Base-by-base conservation (phyloP, 768 basidiomycete genomes). In the Multifurca ochricompacta region DNA sequence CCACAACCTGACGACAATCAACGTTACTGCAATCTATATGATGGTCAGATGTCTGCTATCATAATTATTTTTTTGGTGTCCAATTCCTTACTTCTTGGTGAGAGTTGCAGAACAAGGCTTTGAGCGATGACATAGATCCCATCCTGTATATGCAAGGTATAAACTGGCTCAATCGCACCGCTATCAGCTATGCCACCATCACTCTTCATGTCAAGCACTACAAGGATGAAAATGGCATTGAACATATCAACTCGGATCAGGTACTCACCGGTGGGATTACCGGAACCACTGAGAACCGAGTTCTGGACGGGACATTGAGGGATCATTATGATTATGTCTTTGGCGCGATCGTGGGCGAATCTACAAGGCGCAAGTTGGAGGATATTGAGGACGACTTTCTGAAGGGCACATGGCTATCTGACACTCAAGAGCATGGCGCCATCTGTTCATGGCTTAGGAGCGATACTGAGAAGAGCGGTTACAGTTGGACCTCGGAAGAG, bases 141-240 rank as follows among this genome's bases (percentile, higher is more conserved):
- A 82, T 91, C 55, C 77, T 90, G 37, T 64, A 65, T 30, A 71
- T 83, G 5, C 88, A 90, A 66, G 87, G 87, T 40, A 76, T 89
- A 32, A 66, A 80, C 27, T 91, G 87, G 87, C 51, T 82, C 47
- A 85, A 73, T 61, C 79, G 86, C 60, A 82, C 75, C 54, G 66
- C 76, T 19, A 88, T 90, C 63, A 53, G 65, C 18, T 40, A 71
- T 19, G 83, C 75, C 27, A 79, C 77, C 18, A 63, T 90, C 39
- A 83, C 80, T 25, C 76, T 88, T 35, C 47, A 46, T 45, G 66
- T 87, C 64, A 85, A 79, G 53, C 69, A 89, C 64, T 78, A 74
- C 70, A 81, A 74, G 58, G 78, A 83, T 44, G 79, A 76, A 13
- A 70, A 67, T 3, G 77, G 75, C 32, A 59, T 78, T 21, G 86